phyloP scores from a whole-genome alignment of 2,329 filamentous ascomycete genomes.

The Hansfordia pulvinata region DNA sequence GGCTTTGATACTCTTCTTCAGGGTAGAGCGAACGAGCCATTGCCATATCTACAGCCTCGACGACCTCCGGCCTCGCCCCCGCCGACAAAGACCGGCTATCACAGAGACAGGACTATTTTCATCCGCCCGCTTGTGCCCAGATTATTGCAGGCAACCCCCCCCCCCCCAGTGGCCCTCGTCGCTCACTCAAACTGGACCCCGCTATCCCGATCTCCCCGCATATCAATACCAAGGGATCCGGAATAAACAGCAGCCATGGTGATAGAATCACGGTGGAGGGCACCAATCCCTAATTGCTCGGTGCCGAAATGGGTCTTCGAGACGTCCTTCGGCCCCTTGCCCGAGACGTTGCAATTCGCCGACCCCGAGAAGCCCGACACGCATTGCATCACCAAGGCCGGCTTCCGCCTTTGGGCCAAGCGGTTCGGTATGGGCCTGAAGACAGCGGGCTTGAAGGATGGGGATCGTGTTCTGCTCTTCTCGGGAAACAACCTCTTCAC shows the following conservation, averaged over 20 bases:
- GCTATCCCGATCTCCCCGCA: too few relatives aligned
- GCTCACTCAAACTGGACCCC: too few relatives aligned
- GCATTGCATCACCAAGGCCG: conserved; percentile 47
- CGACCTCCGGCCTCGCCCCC: too few relatives aligned
- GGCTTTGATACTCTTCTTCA: too few relatives aligned
- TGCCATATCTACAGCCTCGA: too few relatives aligned
- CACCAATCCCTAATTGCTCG: conserved; percentile 30
- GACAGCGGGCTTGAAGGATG: conserved; percentile 47
- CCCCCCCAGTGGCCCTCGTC: too few relatives aligned
- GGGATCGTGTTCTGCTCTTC: conserved; percentile 62
- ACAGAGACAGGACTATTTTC: too few relatives aligned
- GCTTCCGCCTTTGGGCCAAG: conserved; percentile 58
- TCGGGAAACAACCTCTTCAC: conserved; percentile 63
- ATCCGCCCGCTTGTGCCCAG: too few relatives aligned
- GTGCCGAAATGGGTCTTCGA: conserved; percentile 43
- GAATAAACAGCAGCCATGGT: conserved; percentile 24
- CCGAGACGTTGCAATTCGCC: conserved; percentile 35
- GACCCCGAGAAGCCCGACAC: conserved; percentile 55
- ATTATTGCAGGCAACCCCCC: too few relatives aligned
- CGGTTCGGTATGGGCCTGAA: conserved; percentile 56
- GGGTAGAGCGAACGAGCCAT: too few relatives aligned
- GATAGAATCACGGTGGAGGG: conserved; percentile 31
- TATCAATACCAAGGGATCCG: too few relatives aligned
- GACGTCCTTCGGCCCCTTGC: conserved; percentile 26
- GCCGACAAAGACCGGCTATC: too few relatives aligned